Evolutionary conservation across 2,329 filamentous ascomycete species (phyloP).

Genomic region (Fonsecaea multimorphosa): DNA sequence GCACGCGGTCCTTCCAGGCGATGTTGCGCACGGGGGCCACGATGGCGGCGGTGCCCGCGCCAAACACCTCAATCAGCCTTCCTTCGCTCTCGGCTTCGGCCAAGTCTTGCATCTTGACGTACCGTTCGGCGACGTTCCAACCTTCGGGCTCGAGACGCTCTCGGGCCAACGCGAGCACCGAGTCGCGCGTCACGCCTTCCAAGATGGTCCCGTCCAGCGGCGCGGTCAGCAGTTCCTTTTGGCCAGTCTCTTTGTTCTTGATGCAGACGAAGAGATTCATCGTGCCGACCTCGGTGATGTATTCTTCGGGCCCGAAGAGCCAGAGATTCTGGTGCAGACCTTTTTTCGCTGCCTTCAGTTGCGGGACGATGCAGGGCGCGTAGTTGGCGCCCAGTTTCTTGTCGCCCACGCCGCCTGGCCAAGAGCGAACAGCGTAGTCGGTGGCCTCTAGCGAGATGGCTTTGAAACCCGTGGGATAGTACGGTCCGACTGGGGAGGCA

Average conservation of each 20-base stretch:
- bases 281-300: constrained; percentile 94
- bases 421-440: constrained; percentile 93
- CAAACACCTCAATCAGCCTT: constrained; percentile 89
- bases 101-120: constrained; percentile 89
- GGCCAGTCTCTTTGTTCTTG: constrained; percentile 82
- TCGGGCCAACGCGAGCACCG: constrained; percentile 81
- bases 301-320: constrained; percentile 95
- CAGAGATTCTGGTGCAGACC: constrained; percentile 98
- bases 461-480: constrained; percentile 99
- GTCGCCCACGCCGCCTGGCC: constrained; percentile 96
- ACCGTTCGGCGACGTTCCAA: constrained; percentile 86
- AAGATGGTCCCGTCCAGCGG: constrained; percentile 96
- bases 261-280: constrained; percentile 97
- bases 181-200: constrained; percentile 92
- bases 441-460: constrained; percentile 94
- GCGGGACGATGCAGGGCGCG: constrained; percentile 97
- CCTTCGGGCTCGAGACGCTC: constrained; percentile 84
- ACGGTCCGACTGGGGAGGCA: constrained; percentile 93
- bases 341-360: constrained; percentile 85
- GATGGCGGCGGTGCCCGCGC: constrained; percentile 89
- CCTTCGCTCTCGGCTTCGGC: constrained; percentile 82
- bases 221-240: constrained; percentile 92
- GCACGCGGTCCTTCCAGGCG: constrained; percentile 80
- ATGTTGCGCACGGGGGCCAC: constrained; percentile 90
- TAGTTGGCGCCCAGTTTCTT: constrained; percentile 99